Conservation (phyloP, 2,329 filamentous ascomycete genomes). For the Setomelanomma holmii region DNA sequence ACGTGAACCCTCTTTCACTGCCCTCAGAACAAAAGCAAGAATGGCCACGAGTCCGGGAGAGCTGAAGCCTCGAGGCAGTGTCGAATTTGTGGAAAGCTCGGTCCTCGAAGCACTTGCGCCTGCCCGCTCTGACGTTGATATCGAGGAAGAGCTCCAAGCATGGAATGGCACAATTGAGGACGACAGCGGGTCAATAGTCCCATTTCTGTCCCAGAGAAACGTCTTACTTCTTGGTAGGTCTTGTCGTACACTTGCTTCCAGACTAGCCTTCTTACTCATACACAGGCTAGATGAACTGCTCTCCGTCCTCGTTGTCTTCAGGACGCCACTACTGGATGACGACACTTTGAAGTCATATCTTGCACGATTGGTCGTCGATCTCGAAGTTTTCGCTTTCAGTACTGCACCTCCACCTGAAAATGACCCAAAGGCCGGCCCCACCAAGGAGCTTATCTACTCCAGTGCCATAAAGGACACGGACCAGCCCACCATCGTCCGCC, state of each 20-base stretch:
- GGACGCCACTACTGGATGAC: constrained; percentile 67
- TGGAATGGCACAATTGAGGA: constrained; percentile 55
- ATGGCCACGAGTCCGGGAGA: constrained; percentile 31
- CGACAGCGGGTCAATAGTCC: constrained; percentile 56
- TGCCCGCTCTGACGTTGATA: constrained; percentile 41
- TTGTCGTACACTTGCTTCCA: background rate
- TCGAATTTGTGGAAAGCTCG: constrained; percentile 49
- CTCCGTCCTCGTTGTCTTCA: constrained; percentile 71
- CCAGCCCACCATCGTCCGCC: constrained; percentile 39
- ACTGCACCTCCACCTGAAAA: constrained; percentile 54
- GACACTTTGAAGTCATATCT: constrained; percentile 65
- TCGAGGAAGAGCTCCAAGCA: constrained; percentile 50
- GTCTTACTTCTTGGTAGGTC: constrained; percentile 76
- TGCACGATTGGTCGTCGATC: constrained; percentile 66
- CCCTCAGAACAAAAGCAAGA: background rate
- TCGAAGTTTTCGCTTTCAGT: constrained; percentile 70
- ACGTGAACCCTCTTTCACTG: constrained; percentile 22
- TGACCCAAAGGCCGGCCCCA: constrained; percentile 44
- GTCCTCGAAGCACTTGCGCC: constrained; percentile 50
- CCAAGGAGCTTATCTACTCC: constrained; percentile 67
- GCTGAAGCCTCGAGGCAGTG: constrained; percentile 37
- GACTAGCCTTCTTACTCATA: constrained; percentile 55
- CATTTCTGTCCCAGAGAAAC: constrained; percentile 67
- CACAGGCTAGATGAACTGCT: constrained; percentile 74
- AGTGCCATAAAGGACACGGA: constrained; percentile 42